phyloP scores from a whole-genome alignment of 208 protist species.

The Trichomonas gallinae region DNA sequence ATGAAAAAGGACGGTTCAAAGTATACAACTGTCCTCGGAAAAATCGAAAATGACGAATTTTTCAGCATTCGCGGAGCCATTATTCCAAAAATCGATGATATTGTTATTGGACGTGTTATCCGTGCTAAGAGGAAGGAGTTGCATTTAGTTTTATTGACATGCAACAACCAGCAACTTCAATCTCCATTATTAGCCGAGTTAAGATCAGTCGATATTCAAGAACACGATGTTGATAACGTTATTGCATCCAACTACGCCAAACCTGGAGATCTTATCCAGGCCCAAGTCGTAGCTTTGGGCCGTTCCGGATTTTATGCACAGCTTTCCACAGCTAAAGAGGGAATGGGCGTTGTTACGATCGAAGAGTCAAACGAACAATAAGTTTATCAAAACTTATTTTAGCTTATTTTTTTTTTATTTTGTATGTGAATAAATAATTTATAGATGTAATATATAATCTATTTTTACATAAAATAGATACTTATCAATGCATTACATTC shows the following conservation, averaged over 20 bases:
- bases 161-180: not conserved
- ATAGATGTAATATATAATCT: no score
- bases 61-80: not conserved
- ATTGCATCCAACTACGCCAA: not conserved
- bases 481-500: no score
- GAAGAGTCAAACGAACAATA: not conserved
- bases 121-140: not conserved
- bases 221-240: not conserved
- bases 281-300: not conserved
- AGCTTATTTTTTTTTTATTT: no score
- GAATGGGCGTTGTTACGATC: not conserved
- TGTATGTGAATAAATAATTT: no score
- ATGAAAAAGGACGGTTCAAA: not conserved
- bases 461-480: no score
- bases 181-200: not conserved
- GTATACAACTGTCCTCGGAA: not conserved
- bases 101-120: not conserved
- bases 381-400: no score
- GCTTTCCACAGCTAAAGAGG: not conserved
- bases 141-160: not conserved
- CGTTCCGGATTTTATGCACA: not conserved
- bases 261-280: not conserved
- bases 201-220: not conserved
- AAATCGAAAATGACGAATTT: not conserved
- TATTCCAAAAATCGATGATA: not conserved